These are phyloP conservation scores for Trichoderma polysporum DNA, from an alignment of 2,329 filamentous ascomycete genomes.

Conservation along the genomic window DNA sequence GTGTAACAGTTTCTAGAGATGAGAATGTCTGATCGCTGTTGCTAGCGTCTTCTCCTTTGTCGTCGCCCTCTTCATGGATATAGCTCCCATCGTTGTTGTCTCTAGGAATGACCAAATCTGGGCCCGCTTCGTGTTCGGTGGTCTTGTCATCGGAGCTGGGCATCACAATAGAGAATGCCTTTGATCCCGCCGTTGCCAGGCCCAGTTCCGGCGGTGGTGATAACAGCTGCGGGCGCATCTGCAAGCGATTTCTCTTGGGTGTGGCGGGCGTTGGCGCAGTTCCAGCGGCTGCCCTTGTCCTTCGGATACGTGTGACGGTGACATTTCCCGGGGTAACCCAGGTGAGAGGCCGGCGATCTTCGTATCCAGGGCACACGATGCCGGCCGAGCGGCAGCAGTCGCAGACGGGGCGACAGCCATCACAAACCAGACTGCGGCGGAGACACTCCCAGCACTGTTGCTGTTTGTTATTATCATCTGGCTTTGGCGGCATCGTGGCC, in stretches of 20 bases:
- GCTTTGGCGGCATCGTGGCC: not conserved
- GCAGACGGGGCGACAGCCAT: slow-evolving; percentile 37
- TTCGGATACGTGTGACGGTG: slow-evolving; percentile 20
- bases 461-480: not conserved
- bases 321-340: slow-evolving; percentile 41
- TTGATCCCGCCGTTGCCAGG: not conserved
- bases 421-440: slow-evolving; percentile 41
- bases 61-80: not conserved
- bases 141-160: not conserved
- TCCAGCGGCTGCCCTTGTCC: not conserved
- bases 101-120: not conserved
- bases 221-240: not conserved
- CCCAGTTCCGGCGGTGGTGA: not conserved
- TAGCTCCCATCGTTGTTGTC: not conserved
- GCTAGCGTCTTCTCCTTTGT: not conserved
- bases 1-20: not conserved
- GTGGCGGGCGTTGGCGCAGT: not conserved
- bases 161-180: not conserved
- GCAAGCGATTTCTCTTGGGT: not conserved
- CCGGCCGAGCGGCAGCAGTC: slow-evolving; percentile 35
- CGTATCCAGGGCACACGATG: slow-evolving; percentile 41
- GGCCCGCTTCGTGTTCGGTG: not conserved
- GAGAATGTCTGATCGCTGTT: not conserved
- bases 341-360: slow-evolving; percentile 37
- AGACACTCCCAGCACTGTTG: slow-evolving; percentile 44